Evolutionary conservation across 108 stramenopile genomes (phyloP).

Genomic region (Nannochloropsis oceanica): DNA sequence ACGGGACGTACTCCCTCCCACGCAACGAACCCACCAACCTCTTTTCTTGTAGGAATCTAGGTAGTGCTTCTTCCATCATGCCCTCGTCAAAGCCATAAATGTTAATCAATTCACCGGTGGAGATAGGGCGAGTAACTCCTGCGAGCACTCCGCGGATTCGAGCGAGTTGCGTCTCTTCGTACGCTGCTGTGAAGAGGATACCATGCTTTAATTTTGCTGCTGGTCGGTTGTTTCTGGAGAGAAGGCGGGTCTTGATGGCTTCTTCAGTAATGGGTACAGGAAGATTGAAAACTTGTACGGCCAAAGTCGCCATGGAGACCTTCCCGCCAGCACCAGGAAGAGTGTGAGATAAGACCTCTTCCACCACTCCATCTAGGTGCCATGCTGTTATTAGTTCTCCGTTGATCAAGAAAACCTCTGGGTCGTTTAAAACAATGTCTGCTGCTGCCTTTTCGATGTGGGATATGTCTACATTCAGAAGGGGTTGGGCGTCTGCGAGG

Average conservation of each 20-base stretch:
- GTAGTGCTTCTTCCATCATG: not conserved
- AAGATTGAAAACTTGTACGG: not conserved
- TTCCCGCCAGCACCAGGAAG: not conserved
- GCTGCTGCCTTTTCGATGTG: not conserved
- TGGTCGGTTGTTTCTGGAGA: no score
- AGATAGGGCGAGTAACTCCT: not conserved
- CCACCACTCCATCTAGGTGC: not conserved
- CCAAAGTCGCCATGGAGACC: not conserved
- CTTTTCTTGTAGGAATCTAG: not conserved
- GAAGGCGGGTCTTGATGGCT: not conserved
- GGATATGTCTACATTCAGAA: not conserved
- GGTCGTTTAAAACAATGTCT: not conserved
- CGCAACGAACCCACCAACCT: not conserved
- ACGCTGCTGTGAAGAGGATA: not conserved
- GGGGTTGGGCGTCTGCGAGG: not conserved
- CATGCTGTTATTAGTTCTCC: not conserved
- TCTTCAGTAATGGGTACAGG: not conserved
- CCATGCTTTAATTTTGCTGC: not conserved
- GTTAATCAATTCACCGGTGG: not conserved
- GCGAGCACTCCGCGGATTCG: not conserved
- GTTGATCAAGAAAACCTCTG: not conserved
- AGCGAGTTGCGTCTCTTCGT: not conserved
- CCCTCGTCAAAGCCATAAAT: not conserved
- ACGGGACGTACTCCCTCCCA: not conserved
- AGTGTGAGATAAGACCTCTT: not conserved